Evolutionary conservation across 2,329 filamentous ascomycete species (phyloP), one percentile per base, ranked within the genome.

Genomic region (Colletotrichum sp.): DNA sequence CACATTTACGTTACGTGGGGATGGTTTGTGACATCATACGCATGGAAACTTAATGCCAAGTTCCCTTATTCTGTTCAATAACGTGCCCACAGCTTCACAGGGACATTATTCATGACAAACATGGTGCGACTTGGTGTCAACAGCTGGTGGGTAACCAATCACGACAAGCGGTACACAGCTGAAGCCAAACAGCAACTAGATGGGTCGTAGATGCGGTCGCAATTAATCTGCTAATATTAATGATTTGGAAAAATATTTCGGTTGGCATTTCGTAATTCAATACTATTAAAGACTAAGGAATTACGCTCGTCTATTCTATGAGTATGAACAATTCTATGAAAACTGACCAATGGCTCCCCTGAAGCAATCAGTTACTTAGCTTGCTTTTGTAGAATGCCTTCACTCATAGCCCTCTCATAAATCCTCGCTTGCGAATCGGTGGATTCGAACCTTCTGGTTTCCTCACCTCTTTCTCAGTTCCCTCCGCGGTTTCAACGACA

Each of bases 361-460:
- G 18, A 21, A 21, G 18, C 18, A 49, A n/a, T 12, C 6, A 7
- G 5, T 49, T 21, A n/a, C 39, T 21, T 7, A n/a, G 5, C 10
- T 49, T 21, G 5, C n/a, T 8, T 49, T 21, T 6, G n/a, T 6
- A 13, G 3, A 21, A 52, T 1, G 2, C 10, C 44, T 8, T 52
- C n/a, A n/a, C 16, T 71, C 49, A 83, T 8, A 80, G 75, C 8
- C 81, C 81, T 64, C 82, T 80, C 80, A 84, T 80, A 15, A 84
- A 83, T 1, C 83, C 83, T 24, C 81, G 80, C 73, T 80, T 83
- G 59, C 80, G 71, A 18, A 82, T 79, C 0, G 82, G 82, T 13
- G 82, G 82, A 34, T 80, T 78, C 21, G 77, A 67, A 0, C 83
- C 82, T 66, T 79, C 79, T 39, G 79, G 77, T 70, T 84, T 84